Base-by-base conservation (phyloP, 2,329 filamentous ascomycete genomes). In the Nigrograna mackinnonii region DNA sequence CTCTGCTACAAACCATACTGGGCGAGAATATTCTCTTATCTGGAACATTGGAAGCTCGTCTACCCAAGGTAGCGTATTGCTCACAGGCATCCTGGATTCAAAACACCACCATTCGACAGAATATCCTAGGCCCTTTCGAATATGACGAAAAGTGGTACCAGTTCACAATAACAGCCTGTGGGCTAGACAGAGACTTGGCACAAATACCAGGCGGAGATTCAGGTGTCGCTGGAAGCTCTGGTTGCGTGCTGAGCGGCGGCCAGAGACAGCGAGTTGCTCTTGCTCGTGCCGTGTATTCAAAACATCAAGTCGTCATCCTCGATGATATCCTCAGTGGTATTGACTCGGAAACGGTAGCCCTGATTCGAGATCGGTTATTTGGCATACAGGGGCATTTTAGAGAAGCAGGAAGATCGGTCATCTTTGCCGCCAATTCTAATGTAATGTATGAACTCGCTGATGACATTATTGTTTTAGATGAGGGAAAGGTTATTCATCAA, bases 291-390 rank as follows among this genome's bases (percentile, higher is more conserved):
- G 59, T 77, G 3, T 79, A 78, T 52, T 67, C 72, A 6, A 61
- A 67, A 18, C 61, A 62, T 31, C 56, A 63, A 14, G 53, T 73
- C n/a, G 52, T 77, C 20, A 57, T 78, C 6, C 56, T 78, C 12
- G 75, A 78, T 44, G 74, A 79, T 47, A 65, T 74, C 6, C 61
- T 78, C 11, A 72, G 70, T 37, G 73, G 73, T 6, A 59, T 78
- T 4, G 76, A 78, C 49, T 62, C 67, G 4, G 57, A 64, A 3
- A 76, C 73, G 1, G 73, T 73, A 44, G 64, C n/a, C n/a, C n/a
- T n/a, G n/a, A n/a, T 28, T 4, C n/a, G n/a, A n/a, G n/a, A n/a
- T n/a, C n/a, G n/a, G n/a, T n/a, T n/a, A n/a, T n/a, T n/a, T n/a
- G n/a, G n/a, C n/a, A n/a, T n/a, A n/a, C n/a, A n/a, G n/a, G n/a